Conservation (phyloP, 768 basidiomycete species). For the Mycena vulgaris region DNA sequence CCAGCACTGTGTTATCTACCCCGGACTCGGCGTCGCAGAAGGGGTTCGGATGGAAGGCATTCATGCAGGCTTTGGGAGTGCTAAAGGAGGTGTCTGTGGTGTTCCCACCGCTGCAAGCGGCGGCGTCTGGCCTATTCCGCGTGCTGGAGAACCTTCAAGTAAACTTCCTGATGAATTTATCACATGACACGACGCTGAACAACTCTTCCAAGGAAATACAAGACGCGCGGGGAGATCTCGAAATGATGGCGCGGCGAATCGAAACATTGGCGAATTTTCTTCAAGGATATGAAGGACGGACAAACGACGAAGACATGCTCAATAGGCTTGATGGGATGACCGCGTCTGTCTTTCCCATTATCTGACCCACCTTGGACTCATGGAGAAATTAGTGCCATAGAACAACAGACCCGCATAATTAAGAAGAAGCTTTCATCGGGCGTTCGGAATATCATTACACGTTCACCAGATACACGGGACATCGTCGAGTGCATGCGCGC, state of each 20-base stretch:
- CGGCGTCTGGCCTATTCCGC: background rate
- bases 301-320: background rate
- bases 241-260: background rate
- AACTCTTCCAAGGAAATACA: background rate
- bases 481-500: background rate
- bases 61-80: background rate
- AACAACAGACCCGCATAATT: background rate
- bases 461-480: background rate
- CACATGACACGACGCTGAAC: background rate
- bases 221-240: background rate
- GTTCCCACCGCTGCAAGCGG: conserved; percentile 8
- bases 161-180: background rate
- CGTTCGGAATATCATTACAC: background rate
- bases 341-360: background rate
- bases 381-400: background rate
- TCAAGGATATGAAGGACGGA: background rate
- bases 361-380: background rate
- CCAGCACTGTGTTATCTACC: no score
- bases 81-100: conserved; percentile 4
- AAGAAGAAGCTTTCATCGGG: background rate
- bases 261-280: background rate
- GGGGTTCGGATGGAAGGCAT: background rate
- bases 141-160: background rate
- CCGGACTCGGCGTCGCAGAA: no score
- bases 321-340: conserved; percentile 2